A percentile compares a stretch with the other conserved stretches of the same genome.
These are phyloP conservation scores for Urostyla sp. DNA, from an alignment of 73 alveolate species.

Conservation along the genomic window DNA sequence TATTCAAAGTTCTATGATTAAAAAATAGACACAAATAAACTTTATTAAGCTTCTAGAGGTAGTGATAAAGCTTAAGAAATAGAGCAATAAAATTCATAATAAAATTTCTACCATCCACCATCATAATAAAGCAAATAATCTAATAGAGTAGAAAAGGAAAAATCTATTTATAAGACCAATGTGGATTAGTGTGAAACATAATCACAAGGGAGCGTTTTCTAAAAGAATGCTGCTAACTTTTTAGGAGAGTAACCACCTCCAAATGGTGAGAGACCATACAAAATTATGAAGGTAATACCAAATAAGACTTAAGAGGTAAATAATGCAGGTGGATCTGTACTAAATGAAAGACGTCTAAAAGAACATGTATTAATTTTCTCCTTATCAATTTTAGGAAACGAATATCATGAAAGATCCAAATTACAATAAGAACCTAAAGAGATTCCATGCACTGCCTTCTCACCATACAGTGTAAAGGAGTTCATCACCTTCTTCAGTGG, in stretches of 20 bases:
- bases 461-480: conserved; percentile 12
- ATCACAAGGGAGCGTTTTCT: conserved; percentile 36
- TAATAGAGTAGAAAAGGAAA: too few relatives aligned
- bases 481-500: conserved; percentile 48
- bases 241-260: conserved; percentile 25
- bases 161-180: too few relatives aligned
- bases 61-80: not conserved
- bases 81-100: too few relatives aligned
- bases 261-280: conserved; percentile 46
- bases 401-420: conserved; percentile 60
- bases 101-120: too few relatives aligned
- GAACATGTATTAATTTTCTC: conserved; percentile 32
- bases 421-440: conserved; percentile 50
- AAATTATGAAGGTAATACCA: conserved; percentile 31
- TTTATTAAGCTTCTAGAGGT: conserved; percentile 51
- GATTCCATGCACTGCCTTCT: conserved; percentile 62
- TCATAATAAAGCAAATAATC: too few relatives aligned
- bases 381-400: not conserved
- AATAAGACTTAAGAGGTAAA: not conserved
- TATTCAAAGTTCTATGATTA: conserved; percentile 54
- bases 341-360: conserved; percentile 54
- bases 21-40: conserved; percentile 55
- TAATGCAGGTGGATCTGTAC: conserved; percentile 36
- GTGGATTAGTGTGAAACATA: conserved; percentile 8
- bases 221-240: conserved; percentile 40